Conservation (phyloP, 305 asterid genomes). For the Andrographis paniculata region DNA sequence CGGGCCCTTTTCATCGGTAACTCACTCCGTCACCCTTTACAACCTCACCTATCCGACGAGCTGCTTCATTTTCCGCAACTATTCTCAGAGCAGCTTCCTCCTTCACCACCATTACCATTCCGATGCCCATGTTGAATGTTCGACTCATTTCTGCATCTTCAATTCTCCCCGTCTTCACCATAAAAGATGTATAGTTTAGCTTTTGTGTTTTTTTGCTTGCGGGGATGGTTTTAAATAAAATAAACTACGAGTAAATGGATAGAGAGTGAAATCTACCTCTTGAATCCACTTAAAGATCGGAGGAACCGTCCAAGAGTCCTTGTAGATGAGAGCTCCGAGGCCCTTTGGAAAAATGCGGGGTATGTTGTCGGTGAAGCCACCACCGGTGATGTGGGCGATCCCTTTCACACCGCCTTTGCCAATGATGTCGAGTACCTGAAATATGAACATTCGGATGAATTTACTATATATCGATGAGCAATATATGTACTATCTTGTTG, state of each 20-base stretch:
- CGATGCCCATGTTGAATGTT: constrained; percentile 90
- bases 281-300: constrained; percentile 90
- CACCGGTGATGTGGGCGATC: constrained; percentile 94
- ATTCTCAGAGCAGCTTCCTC: constrained; percentile 57
- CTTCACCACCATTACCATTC: constrained; percentile 82
- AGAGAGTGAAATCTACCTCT: constrained; percentile 36
- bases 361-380: constrained; percentile 90
- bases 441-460: too few relatives aligned
- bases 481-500: too few relatives aligned
- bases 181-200: background rate
- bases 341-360: constrained; percentile 84
- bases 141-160: constrained; percentile 79
- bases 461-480: too few relatives aligned
- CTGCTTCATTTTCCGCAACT: constrained; percentile 29
- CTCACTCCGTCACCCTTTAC: constrained; percentile 66
- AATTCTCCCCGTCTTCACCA: constrained; percentile 57
- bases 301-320: constrained; percentile 70
- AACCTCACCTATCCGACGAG: constrained; percentile 64
- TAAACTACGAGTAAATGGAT: background rate
- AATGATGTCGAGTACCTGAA: constrained; percentile 75
- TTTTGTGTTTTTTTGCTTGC: background rate
- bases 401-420: constrained; percentile 93
- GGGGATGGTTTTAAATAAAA: background rate
- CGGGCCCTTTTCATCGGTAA: constrained; percentile 22
- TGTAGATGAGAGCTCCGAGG: constrained; percentile 68